Evolutionary conservation across 106 monocot species (phyloP).

Genomic region (Gastrodia elata): DNA sequence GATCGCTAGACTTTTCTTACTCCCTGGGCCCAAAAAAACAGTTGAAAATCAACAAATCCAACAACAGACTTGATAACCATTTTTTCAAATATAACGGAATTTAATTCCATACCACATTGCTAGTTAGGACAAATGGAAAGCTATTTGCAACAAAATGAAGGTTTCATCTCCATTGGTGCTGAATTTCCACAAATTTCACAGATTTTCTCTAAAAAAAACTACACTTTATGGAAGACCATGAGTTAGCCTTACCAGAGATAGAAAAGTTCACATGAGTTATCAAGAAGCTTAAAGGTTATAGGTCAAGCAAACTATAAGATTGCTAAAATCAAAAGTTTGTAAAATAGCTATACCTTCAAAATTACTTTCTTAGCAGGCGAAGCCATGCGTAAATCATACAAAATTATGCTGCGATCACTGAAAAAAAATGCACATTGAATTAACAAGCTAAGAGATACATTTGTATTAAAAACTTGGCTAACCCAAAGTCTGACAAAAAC

Average conservation of each 20-base stretch:
- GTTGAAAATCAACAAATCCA: no score
- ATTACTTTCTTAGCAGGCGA: constrained; percentile 84
- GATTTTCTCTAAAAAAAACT: background rate
- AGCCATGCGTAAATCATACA: constrained; percentile 93
- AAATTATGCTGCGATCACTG: constrained; percentile 84
- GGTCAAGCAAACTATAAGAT: background rate
- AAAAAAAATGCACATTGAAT: constrained; percentile 13
- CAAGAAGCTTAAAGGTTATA: background rate
- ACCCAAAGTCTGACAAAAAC: no score
- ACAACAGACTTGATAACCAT: no score
- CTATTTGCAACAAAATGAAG: no score
- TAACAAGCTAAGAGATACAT: background rate
- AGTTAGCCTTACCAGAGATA: background rate
- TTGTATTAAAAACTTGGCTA: no score
- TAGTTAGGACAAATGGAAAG: no score
- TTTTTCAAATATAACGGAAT: no score
- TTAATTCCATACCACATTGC: no score
- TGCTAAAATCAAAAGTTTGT: background rate
- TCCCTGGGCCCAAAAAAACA: no score
- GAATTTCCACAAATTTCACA: no score
- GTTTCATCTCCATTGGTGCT: no score
- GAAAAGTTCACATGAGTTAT: background rate
- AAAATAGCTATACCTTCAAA: constrained; percentile 56
- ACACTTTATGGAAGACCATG: background rate
- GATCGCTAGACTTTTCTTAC: no score